Evolutionary conservation across 352 stramenopile genomes (phyloP), one percentile per base, ranked within the genome.

Genomic region (Phytopythium montanum): DNA sequence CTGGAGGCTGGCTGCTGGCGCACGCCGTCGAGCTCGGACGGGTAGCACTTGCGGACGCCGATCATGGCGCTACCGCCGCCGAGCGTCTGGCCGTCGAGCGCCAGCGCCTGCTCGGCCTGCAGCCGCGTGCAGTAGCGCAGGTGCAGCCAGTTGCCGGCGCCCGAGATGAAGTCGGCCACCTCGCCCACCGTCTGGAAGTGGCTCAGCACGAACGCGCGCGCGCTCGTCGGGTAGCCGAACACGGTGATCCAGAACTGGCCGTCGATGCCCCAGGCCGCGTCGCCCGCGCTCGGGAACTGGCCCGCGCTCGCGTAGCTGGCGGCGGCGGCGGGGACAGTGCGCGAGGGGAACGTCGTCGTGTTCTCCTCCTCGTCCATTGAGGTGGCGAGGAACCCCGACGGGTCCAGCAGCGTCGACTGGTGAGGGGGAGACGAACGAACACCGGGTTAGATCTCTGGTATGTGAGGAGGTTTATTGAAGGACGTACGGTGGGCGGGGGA

Each of bases 211-310:
- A 79, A 84, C 58, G 79, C 72, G 65, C 72, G 85, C 60, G 81
- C 56, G 52, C 69, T 88, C 34, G 78, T 59, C 14, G 82, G 64
- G 66, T 92, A 94, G 46, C 85, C 85, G 57, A 82, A 94, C 14
- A 94, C 74, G 5, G 85, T 94, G 54, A 94, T 65, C 85, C 85
- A 92, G 69, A 90, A 94, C 65, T 91, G 78, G 56, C 87, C 81
- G 63, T 94, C 81, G 56, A 80, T 72, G 2, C 85, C 82, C 85
- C 85, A 94, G 31, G 85, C 76, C 56, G 92, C 81, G 13, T 72
- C 81, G 48, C 88, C 72, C 8, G 86, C 56, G 45, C 74, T 82
- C 25, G 76, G 69, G 28, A 81, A 84, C 59, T 70, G 69, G 8
- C 65, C 66, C 48, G 76, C 50, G 60, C 28, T 51, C 64, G 68